Percentiles rank a stretch among this genome's conserved stretches.
These are phyloP conservation scores for Xylariaceae sp. DNA, from an alignment of 2,329 filamentous ascomycete species.

Conservation along the genomic window DNA sequence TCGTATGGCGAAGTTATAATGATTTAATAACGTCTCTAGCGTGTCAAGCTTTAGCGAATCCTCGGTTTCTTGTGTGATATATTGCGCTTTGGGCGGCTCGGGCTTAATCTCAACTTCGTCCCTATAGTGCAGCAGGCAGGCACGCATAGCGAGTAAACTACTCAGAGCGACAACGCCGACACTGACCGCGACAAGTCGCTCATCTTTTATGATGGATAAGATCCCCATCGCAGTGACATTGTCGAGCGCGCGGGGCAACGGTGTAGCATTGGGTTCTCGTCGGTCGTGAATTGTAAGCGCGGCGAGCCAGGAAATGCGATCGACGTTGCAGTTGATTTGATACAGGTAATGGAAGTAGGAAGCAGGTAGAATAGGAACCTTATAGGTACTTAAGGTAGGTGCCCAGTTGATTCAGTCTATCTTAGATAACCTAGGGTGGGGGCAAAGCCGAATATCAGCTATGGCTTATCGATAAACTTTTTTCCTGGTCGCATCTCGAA, in stretches of 20 bases:
- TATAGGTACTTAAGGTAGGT: too few species aligned
- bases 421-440: not conserved
- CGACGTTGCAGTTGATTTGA: too few species aligned
- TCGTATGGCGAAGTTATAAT: slow-evolving; percentile 69
- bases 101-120: slow-evolving; percentile 64
- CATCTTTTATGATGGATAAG: slow-evolving; percentile 39
- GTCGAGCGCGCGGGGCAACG: too few species aligned
- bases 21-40: slow-evolving; percentile 61
- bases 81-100: slow-evolving; percentile 61
- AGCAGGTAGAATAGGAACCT: too few species aligned
- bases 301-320: too few species aligned
- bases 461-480: slow-evolving; percentile 3
- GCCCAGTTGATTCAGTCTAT: too few species aligned
- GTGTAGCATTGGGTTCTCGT: too few species aligned
- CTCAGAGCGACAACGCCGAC: slow-evolving; percentile 56
- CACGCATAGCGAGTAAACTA: slow-evolving; percentile 53
- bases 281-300: too few species aligned
- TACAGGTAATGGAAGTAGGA: too few species aligned
- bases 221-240: slow-evolving; percentile 34
- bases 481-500: not conserved
- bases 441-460: not conserved
- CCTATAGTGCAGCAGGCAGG: slow-evolving; percentile 55
- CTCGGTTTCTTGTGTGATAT: slow-evolving; percentile 72
- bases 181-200: slow-evolving; percentile 48
- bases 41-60: slow-evolving; percentile 65